Evolutionary conservation across 2,329 filamentous ascomycete genomes (phyloP), one percentile per base, ranked within the genome.

Genomic region (Colletotrichum tropicale): DNA sequence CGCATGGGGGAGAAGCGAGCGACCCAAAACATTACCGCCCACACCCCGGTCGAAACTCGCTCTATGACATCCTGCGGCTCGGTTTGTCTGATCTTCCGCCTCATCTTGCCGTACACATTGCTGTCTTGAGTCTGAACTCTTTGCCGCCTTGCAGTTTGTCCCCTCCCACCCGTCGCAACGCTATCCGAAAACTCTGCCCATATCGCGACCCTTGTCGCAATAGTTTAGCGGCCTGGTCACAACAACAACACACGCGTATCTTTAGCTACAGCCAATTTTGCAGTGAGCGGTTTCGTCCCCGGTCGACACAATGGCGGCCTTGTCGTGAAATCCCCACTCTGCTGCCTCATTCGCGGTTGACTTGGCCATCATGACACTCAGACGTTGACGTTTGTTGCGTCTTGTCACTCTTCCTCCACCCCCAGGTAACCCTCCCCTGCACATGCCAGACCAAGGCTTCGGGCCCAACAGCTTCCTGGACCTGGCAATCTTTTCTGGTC

Each of bases 71-170:
- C 24, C 66, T 75, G 74, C 66, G 71, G 74, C 74, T 71, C 60
- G 21, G n/a, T 75, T 18, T 76, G 74, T 76, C 60, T 76, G 74
- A 76, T 76, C 71, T 75, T 75, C 74, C 66, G 66, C 66, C 71
- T 76, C 71, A 66, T 66, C 60, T 66, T 66, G 58, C 64, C 48
- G 12, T 68, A 30, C 32, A 48, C 70, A 55, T 58, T 34, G 56
- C 26, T 34, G 43, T 30, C 38, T 12, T 21, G 28, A 43, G 64
- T 38, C 70, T 64, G 69, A 60, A 48, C 38, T 62, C n/a, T 15
- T 55, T 43, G 55, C 56, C n/a, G 58, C 43, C 34, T 15, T 34
- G 21, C 61, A 38, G 56, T 34, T 38, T n/a, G 30, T 55, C 28
- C 55, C 32, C 43, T 26, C 26, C 34, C 10, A 28, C 13, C 16